phyloP scores from a whole-genome alignment of 2,329 filamentous ascomycete genomes.

The Neocucurbitaria cava region DNA sequence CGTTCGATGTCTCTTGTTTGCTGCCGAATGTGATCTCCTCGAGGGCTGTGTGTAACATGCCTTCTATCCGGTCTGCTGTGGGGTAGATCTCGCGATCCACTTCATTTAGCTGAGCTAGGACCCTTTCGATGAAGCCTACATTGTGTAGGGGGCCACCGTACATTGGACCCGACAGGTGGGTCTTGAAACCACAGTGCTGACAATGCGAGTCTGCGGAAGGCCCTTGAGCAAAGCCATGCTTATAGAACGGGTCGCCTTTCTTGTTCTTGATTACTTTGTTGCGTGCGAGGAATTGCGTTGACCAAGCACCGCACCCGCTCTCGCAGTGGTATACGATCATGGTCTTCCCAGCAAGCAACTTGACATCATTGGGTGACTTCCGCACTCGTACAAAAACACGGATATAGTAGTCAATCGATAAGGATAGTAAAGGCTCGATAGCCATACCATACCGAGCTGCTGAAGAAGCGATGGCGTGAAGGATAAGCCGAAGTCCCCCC shows the following conservation, averaged over 20 bases:
- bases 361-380: constrained; percentile 83
- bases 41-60: constrained; percentile 87
- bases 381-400: constrained; percentile 85
- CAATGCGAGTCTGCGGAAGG: constrained; percentile 73
- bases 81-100: constrained; percentile 75
- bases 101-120: constrained; percentile 74
- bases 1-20: constrained; percentile 23
- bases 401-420: constrained; percentile 96
- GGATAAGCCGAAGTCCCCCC: constrained; percentile 82
- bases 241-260: constrained; percentile 73
- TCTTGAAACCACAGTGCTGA: constrained; percentile 83
- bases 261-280: constrained; percentile 73
- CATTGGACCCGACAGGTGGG: constrained; percentile 92
- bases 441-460: constrained; percentile 85
- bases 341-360: constrained; percentile 86
- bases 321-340: constrained; percentile 96
- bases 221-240: constrained; percentile 76
- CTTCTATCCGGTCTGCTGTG: constrained; percentile 81
- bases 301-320: constrained; percentile 88
- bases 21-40: constrained; percentile 67
- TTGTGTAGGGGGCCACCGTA: constrained; percentile 91
- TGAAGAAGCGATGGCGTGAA: constrained; percentile 80
- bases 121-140: constrained; percentile 77
- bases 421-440: constrained; percentile 87
- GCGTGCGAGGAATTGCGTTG: constrained; percentile 77